Base-by-base conservation (phyloP, 2,329 filamentous ascomycete genomes). In the Alternaria brassicae region DNA sequence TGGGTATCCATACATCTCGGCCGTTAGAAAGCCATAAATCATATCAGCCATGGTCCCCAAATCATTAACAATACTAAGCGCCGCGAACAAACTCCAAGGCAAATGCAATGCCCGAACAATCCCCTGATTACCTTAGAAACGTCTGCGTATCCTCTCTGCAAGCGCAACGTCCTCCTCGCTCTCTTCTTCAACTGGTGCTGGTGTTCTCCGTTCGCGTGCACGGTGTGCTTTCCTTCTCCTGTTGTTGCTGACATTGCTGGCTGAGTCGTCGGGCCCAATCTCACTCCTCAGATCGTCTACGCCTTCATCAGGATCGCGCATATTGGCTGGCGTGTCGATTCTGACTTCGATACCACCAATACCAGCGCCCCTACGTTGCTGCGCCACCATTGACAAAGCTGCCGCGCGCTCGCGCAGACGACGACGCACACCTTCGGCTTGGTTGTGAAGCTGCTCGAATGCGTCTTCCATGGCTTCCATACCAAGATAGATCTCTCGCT, bases 401-500 rank as follows among this genome's bases (percentile, higher is more conserved):
- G 92, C 92, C 13, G 89, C 89, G 39, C 94, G 90, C 74, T 95
- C 91, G 6, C 93, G 89, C 5, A 98, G 83, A 1, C 89, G 87
- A 21, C 87, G 88, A 5, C 94, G 89, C 15, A 97, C 91, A 17
- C 84, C 78, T 79, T 97, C 93, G 2, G 94, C 94, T 71, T 89
- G 90, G 66, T 88, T 86, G 74, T 98, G 94, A n/a, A 98, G 83
- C 27, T 87, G 88, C 80, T 98, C 94, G 69, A 98, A 97, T 0
- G 93, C 93, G 73, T 97, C 92, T 78, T 98, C 94, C 23, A 98
- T 85, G 0, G 88, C 89, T 79, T 98, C 94, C 94, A 98, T 98
- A 62, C 93, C 92, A 32, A 88, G 85, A 79, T 94, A 97, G 58
- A 98, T 96, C 72, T 97, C 92, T 6, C 93, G 88, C 78, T 98